A percentile compares a stretch with the other conserved stretches of the same genome.
Conservation (phyloP, 306 rosid species). For the Chamaecrista fasciculata region DNA sequence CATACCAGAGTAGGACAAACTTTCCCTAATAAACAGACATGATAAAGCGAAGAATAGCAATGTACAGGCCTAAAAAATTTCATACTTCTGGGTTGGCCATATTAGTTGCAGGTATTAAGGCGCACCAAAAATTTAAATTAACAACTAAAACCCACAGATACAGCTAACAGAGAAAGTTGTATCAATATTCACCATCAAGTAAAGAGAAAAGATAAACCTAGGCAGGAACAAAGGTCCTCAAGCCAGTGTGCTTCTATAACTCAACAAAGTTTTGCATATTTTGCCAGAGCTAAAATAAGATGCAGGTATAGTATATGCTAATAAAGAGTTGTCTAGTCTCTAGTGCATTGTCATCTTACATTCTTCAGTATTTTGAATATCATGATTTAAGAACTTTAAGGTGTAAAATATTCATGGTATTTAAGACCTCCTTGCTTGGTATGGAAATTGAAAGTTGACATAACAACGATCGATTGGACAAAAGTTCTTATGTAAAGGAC, state of each 20-base stretch:
- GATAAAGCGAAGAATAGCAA: background rate
- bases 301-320: background rate
- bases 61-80: background rate
- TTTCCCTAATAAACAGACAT: too few species aligned
- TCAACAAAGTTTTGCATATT: background rate
- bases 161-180: constrained; percentile 7
- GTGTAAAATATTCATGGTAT: background rate
- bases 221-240: background rate
- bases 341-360: background rate
- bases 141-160: background rate
- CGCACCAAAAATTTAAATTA: background rate
- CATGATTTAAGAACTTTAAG: too few species aligned
- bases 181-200: background rate
- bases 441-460: background rate
- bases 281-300: background rate
- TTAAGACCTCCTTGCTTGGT: background rate
- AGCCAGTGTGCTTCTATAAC: background rate
- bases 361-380: background rate
- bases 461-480: too few species aligned
- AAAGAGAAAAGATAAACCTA: background rate
- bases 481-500: too few species aligned
- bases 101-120: background rate
- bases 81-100: background rate
- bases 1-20: too few species aligned
- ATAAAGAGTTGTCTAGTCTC: background rate